These are phyloP conservation scores for Solanum clarkiae DNA, from an alignment of 257 asterid species.

Conservation along the genomic window DNA sequence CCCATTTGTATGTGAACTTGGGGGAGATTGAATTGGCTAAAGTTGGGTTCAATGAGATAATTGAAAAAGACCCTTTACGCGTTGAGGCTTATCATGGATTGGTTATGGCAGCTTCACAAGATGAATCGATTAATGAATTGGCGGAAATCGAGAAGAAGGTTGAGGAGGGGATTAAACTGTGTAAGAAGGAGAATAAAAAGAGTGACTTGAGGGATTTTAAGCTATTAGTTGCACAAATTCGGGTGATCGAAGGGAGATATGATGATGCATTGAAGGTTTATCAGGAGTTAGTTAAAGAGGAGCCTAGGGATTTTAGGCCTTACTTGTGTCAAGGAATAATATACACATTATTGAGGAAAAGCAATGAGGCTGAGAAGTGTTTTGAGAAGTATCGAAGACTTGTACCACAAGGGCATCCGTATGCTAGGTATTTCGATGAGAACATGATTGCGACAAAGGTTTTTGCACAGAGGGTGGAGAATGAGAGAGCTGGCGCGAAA, in stretches of 20 bases:
- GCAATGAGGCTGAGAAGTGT: constrained; percentile 61
- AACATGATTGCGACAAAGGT: constrained; percentile 77
- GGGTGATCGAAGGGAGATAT: constrained; percentile 55
- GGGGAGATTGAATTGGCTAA: constrained; percentile 56
- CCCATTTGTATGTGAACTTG: constrained; percentile 45
- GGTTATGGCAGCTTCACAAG: constrained; percentile 58
- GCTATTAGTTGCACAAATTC: constrained; percentile 77
- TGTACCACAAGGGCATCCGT: constrained; percentile 87
- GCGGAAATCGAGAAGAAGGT: constrained; percentile 28
- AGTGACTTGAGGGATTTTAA: constrained; percentile 61
- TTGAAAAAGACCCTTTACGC: constrained; percentile 50
- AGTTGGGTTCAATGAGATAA: constrained; percentile 45
- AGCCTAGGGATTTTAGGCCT: constrained; percentile 92
- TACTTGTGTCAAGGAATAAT: constrained; percentile 85
- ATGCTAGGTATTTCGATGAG: constrained; percentile 65
- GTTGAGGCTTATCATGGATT: constrained; percentile 94
- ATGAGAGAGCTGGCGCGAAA: constrained; percentile 41
- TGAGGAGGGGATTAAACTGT: constrained; percentile 40
- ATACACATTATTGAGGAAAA: constrained; percentile 65
- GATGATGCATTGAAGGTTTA: constrained; percentile 57
- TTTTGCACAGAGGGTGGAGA: constrained; percentile 68
- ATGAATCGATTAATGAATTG: constrained; percentile 39
- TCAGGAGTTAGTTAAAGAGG: constrained; percentile 65
- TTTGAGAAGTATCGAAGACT: constrained; percentile 71
- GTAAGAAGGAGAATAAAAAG: constrained; percentile 44